Conservation (phyloP, 2,329 filamentous ascomycete genomes). For the Fusarium musae region DNA sequence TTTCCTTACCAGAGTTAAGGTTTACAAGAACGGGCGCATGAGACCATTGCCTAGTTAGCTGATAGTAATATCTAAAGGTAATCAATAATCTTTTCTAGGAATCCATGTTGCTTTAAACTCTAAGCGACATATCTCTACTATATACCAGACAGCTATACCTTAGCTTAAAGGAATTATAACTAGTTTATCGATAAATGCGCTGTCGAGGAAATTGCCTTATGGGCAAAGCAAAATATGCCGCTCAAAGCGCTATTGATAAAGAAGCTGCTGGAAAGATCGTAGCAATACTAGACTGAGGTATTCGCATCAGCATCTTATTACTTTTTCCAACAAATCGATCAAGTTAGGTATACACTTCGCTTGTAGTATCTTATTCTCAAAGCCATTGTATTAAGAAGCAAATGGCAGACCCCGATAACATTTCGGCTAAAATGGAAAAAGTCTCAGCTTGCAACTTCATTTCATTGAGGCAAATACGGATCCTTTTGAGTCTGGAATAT, state of each 20-base stretch:
- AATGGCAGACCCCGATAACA: fast-evolving
- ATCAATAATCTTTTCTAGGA: neutral
- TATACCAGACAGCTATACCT: fast-evolving
- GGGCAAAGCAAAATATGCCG: no score
- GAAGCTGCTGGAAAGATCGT: no score
- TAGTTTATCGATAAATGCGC: no score
- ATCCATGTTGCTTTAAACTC: neutral
- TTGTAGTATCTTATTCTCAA: neutral
- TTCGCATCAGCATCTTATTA: no score
- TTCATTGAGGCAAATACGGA: neutral
- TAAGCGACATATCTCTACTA: neutral
- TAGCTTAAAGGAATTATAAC: neutral
- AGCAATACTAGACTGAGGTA: no score
- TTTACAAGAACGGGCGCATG: neutral
- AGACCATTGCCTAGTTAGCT: neutral
- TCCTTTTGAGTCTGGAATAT: neutral
- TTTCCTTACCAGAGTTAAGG: no score
- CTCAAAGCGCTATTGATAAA: neutral
- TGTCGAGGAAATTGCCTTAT: neutral
- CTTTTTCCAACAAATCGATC: no score
- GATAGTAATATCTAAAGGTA: neutral
- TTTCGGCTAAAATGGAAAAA: no score
- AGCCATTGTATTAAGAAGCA: neutral
- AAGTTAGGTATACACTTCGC: no score
- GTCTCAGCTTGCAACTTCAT: neutral